phyloP scores from a whole-genome alignment of 1,284 basidiomycete species.

The Earliella scabrosa region DNA sequence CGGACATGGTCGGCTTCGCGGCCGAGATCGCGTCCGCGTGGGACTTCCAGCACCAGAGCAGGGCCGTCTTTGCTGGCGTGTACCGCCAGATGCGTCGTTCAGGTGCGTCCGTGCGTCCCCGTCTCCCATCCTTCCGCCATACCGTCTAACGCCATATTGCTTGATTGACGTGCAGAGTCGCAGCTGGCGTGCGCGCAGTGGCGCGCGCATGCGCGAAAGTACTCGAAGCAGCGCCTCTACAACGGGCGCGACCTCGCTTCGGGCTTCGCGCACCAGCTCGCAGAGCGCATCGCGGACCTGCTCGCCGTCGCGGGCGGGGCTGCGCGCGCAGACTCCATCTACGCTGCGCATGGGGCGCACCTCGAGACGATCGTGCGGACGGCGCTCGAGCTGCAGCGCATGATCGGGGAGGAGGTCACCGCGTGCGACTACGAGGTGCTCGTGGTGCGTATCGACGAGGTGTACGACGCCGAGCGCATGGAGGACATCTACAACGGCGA shows the following conservation, averaged over 20 bases:
- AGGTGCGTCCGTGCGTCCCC: conserved; percentile 3
- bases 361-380: conserved; percentile 24
- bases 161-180: conserved; percentile 51
- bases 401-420: conserved; percentile 54
- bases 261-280: conserved; percentile 25
- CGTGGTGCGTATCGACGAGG: conserved; percentile 40
- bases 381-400: conserved; percentile 50
- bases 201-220: conserved; percentile 27
- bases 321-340: conserved; percentile 7
- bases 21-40: conserved; percentile 56
- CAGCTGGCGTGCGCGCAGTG: conserved; percentile 52
- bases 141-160: too few species aligned
- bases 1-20: conserved; percentile 49
- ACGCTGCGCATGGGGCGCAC: conserved; percentile 11
- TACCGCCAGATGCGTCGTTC: conserved; percentile 27
- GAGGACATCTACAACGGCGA: conserved; percentile 43
- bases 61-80: conserved; percentile 38
- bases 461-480: conserved; percentile 49
- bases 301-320: conserved; percentile 23
- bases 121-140: not conserved
- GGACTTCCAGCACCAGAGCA: conserved; percentile 51
- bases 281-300: conserved; percentile 26
- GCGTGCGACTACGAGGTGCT: conserved; percentile 49
- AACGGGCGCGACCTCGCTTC: conserved; percentile 28
- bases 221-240: conserved; percentile 29